phyloP scores from a whole-genome alignment of 768 basidiomycete genomes.

The Lactarius hatsudake region DNA sequence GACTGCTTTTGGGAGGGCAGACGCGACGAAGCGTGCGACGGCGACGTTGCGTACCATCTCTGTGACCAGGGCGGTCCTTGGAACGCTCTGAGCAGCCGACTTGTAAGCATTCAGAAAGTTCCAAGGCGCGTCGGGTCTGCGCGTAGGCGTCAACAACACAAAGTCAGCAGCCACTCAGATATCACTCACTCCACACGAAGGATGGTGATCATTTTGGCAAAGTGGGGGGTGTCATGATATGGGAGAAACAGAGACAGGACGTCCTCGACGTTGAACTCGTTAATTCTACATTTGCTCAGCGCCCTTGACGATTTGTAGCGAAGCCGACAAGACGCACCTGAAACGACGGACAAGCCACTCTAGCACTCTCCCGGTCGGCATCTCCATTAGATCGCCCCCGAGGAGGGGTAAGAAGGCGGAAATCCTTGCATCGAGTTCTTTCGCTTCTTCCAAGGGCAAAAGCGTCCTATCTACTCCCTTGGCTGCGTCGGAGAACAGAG shows the following conservation, averaged over 20 bases:
- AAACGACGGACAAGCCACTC: slow-evolving; percentile 96
- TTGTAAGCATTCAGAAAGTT: slow-evolving; percentile 73
- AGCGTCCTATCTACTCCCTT: slow-evolving; percentile 78
- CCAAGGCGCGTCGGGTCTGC: slow-evolving; percentile 60
- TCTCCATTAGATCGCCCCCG: slow-evolving; percentile 78
- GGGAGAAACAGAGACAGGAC: slow-evolving; percentile 84
- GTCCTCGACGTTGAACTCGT: slow-evolving; percentile 87
- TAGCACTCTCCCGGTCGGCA: slow-evolving; percentile 75
- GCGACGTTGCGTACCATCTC: slow-evolving; percentile 73
- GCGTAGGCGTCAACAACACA: slow-evolving; percentile 11
- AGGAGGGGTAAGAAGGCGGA: slow-evolving; percentile 63
- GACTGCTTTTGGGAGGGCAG: slow-evolving; percentile 58
- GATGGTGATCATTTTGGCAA: slow-evolving; percentile 89
- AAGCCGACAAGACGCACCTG: slow-evolving; percentile 50
- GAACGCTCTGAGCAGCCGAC: slow-evolving; percentile 70
- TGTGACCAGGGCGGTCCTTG: slow-evolving; percentile 67
- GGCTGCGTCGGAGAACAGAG: slow-evolving; percentile 77
- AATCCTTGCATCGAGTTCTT: slow-evolving; percentile 60
- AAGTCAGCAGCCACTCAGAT: neutral
- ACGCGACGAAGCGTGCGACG: slow-evolving; percentile 67
- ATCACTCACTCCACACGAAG: slow-evolving; percentile 63
- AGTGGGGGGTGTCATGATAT: slow-evolving; percentile 93
- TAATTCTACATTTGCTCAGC: slow-evolving; percentile 51
- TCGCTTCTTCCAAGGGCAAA: slow-evolving; percentile 57
- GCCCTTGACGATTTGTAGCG: neutral